phyloP scores from a whole-genome alignment of 148 eudicot species.

The Dianthus caryophyllus region DNA sequence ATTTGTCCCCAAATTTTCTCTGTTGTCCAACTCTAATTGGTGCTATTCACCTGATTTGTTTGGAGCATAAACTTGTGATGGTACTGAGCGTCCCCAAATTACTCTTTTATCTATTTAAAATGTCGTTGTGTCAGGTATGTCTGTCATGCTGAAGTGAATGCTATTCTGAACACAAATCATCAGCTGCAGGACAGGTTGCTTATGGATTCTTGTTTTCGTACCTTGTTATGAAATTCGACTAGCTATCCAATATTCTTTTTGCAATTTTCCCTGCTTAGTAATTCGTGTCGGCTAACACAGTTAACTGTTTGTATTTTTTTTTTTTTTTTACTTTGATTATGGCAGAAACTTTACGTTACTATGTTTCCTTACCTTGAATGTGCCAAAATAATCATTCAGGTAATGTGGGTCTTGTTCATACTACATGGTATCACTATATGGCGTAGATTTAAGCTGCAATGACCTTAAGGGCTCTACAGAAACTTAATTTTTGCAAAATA shows the following conservation, averaged over 20 bases:
- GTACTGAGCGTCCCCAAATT: not conserved
- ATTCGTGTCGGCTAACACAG: not conserved
- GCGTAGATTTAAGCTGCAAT: not conserved
- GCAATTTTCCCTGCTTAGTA: not conserved
- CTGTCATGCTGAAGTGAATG: constrained; percentile 97
- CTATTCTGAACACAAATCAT: constrained; percentile 85
- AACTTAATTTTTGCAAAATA: too few relatives aligned
- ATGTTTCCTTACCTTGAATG: constrained; percentile 99
- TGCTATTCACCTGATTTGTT: constrained; percentile 1
- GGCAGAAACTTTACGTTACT: constrained; percentile 89
- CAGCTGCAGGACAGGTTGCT: constrained; percentile 89
- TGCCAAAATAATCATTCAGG: constrained; percentile 94
- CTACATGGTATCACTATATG: not conserved
- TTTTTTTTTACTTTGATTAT: not conserved
- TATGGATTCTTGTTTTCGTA: not conserved
- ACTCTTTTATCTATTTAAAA: not conserved
- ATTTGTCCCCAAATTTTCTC: not conserved
- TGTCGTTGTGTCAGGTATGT: constrained; percentile 60
- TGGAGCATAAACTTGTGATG: not conserved
- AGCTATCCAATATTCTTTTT: not conserved
- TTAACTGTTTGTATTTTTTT: too few relatives aligned
- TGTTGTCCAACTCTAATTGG: not conserved
- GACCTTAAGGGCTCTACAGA: not conserved
- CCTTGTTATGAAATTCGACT: not conserved
- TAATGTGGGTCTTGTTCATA: constrained; percentile 15